Conservation (phyloP, 2,329 filamentous ascomycete species). For the Exophiala bonariae region DNA sequence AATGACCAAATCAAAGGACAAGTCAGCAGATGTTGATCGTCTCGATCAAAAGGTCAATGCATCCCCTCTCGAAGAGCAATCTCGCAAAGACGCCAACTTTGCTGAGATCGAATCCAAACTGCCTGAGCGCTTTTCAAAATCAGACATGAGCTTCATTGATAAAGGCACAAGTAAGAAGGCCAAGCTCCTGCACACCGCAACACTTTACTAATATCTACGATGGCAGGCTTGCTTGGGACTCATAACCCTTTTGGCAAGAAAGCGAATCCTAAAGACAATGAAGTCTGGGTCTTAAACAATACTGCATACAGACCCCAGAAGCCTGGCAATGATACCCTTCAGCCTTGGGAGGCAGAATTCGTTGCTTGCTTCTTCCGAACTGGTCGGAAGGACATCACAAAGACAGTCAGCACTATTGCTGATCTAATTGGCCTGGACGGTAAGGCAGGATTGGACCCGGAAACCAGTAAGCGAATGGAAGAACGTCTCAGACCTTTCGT, state of each 20-base stretch:
- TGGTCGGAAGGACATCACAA: slow-evolving; percentile 65
- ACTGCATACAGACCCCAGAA: slow-evolving; percentile 66
- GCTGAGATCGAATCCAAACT: slow-evolving; percentile 24
- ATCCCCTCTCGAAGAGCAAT: slow-evolving; percentile 27
- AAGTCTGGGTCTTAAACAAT: slow-evolving; percentile 88
- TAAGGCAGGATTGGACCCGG: slow-evolving; percentile 43
- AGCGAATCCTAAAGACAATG: slow-evolving; percentile 65
- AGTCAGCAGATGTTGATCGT: slow-evolving; percentile 16
- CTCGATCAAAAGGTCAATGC: slow-evolving; percentile 26
- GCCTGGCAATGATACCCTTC: slow-evolving; percentile 31
- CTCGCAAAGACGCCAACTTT: slow-evolving; percentile 30
- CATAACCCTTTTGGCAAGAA: slow-evolving; percentile 60
- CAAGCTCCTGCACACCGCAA: neutral
- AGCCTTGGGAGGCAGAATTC: slow-evolving; percentile 76
- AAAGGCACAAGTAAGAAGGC: slow-evolving; percentile 25
- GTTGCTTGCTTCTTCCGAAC: slow-evolving; percentile 79
- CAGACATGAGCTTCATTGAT: slow-evolving; percentile 28
- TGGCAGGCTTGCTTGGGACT: slow-evolving; percentile 33
- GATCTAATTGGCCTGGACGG: slow-evolving; percentile 68
- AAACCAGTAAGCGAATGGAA: slow-evolving; percentile 67
- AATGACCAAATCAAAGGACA: slow-evolving; percentile 14
- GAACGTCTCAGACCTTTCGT: slow-evolving; percentile 65
- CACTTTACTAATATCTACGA: slow-evolving; percentile 4
- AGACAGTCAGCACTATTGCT: slow-evolving; percentile 69
- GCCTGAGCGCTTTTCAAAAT: slow-evolving; percentile 26